Evolutionary conservation across 164 flowering plant species (phyloP).

Genomic region (Piper longum): DNA sequence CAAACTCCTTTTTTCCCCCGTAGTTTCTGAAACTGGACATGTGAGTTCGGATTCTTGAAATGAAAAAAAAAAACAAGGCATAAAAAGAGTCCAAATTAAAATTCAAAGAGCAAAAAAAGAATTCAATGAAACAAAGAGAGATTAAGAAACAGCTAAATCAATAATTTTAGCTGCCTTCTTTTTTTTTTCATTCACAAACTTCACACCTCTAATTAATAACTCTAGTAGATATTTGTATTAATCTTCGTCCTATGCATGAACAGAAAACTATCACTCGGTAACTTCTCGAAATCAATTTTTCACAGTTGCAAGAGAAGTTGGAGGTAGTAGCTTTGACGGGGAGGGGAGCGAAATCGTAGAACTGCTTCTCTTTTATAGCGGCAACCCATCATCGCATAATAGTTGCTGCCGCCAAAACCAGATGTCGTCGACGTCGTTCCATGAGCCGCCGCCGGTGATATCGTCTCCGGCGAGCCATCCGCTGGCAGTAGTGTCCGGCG

Average conservation of each 20-base stretch:
- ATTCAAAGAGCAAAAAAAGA: too few relatives aligned
- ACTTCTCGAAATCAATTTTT: not conserved
- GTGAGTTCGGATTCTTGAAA: not conserved
- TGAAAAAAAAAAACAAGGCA: too few relatives aligned
- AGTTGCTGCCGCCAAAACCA: slow-evolving; percentile 5
- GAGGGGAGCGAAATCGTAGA: not conserved
- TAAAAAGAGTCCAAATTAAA: too few relatives aligned
- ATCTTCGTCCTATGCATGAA: not conserved
- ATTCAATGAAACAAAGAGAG: too few relatives aligned
- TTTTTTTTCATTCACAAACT: not conserved
- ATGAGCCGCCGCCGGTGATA: not conserved
- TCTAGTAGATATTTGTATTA: not conserved
- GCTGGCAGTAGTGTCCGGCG: not conserved
- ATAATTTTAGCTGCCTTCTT: not conserved
- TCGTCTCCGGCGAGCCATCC: slow-evolving; percentile 2
- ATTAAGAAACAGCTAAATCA: too few relatives aligned
- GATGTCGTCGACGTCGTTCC: slow-evolving; percentile 1
- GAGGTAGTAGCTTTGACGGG: not conserved
- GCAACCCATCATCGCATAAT: not conserved
- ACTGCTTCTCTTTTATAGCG: not conserved
- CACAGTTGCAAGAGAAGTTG: not conserved
- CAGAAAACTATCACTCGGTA: not conserved
- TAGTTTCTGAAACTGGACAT: not conserved
- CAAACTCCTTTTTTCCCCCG: too few relatives aligned
- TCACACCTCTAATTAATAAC: not conserved